These are phyloP conservation scores for Excoecaria agallocha DNA, from an alignment of 345 rosid genomes.

Conservation along the genomic window DNA sequence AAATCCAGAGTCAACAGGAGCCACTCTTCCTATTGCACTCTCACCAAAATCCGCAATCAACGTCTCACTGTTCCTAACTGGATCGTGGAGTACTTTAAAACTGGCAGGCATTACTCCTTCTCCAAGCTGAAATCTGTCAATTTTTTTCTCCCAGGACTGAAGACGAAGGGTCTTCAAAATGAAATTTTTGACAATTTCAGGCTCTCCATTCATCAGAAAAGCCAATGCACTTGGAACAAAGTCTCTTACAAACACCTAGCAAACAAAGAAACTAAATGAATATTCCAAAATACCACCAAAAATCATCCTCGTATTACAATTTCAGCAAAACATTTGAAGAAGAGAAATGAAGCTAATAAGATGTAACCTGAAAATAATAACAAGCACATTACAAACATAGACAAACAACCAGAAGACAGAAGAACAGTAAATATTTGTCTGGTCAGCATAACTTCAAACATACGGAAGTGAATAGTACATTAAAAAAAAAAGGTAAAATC, in stretches of 20 bases:
- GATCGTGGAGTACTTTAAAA: slow-evolving; percentile 92
- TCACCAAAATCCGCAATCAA: slow-evolving; percentile 93
- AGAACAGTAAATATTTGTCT: neutral
- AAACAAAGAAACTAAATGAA: slow-evolving; percentile 4
- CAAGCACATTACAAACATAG: neutral
- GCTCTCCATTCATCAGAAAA: slow-evolving; percentile 80
- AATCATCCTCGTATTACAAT: neutral
- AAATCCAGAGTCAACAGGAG: slow-evolving; percentile 96
- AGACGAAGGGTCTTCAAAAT: slow-evolving; percentile 88
- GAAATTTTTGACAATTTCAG: slow-evolving; percentile 83
- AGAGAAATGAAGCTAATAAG: neutral
- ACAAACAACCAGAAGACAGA: neutral
- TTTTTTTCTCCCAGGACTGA: slow-evolving; percentile 97
- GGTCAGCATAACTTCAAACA: neutral
- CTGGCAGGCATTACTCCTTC: slow-evolving; percentile 99
- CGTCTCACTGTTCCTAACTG: slow-evolving; percentile 73
- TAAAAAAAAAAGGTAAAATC: neutral
- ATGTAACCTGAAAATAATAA: neutral
- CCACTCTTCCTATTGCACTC: slow-evolving; percentile 97
- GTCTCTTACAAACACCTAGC: slow-evolving; percentile 90
- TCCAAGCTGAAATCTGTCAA: slow-evolving; percentile 92
- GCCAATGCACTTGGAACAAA: slow-evolving; percentile 92
- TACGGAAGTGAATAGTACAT: neutral
- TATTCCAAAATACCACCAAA: neutral
- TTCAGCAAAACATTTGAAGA: neutral